A percentile compares a stretch with the other conserved stretches of the same genome.
phyloP scores from a whole-genome alignment of 768 basidiomycete species.

The Tylopilus sp. region DNA sequence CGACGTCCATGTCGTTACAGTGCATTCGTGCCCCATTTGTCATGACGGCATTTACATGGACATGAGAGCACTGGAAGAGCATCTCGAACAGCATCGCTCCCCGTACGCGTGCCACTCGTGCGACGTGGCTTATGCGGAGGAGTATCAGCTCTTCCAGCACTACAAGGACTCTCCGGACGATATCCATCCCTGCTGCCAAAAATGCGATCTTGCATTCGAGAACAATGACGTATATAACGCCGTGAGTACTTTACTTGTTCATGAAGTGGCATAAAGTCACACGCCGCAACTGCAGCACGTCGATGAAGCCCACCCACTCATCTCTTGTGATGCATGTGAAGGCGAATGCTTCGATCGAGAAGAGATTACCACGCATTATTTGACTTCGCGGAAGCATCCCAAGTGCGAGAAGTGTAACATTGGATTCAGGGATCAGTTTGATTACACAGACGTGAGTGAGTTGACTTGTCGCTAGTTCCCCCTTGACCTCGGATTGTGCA shows the following conservation, averaged over 20 bases:
- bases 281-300: slow-evolving; percentile 35
- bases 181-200: slow-evolving; percentile 36
- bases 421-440: slow-evolving; percentile 26
- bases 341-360: slow-evolving; percentile 20
- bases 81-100: slow-evolving; percentile 28
- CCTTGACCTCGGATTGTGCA: slow-evolving; percentile 15
- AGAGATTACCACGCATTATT: slow-evolving; percentile 26
- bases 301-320: slow-evolving; percentile 31
- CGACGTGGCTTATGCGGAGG: slow-evolving; percentile 23
- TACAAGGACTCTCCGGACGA: slow-evolving; percentile 35
- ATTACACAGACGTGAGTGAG: slow-evolving; percentile 27
- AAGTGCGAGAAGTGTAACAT: slow-evolving; percentile 25
- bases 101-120: slow-evolving; percentile 26
- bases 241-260: slow-evolving; percentile 21
- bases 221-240: slow-evolving; percentile 24
- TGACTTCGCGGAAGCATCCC: slow-evolving; percentile 26
- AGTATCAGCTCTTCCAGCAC: slow-evolving; percentile 38
- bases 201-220: slow-evolving; percentile 35
- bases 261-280: neutral
- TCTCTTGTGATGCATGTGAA: slow-evolving; percentile 32
- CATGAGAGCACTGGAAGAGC: slow-evolving; percentile 22
- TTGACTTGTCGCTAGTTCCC: neutral
- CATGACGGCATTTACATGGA: slow-evolving; percentile 31
- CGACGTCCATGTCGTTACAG: slow-evolving; percentile 29
- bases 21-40: slow-evolving; percentile 32